These are phyloP conservation scores for Hippophae tibetana DNA, from an alignment of 306 rosid genomes.

Conservation along the genomic window DNA sequence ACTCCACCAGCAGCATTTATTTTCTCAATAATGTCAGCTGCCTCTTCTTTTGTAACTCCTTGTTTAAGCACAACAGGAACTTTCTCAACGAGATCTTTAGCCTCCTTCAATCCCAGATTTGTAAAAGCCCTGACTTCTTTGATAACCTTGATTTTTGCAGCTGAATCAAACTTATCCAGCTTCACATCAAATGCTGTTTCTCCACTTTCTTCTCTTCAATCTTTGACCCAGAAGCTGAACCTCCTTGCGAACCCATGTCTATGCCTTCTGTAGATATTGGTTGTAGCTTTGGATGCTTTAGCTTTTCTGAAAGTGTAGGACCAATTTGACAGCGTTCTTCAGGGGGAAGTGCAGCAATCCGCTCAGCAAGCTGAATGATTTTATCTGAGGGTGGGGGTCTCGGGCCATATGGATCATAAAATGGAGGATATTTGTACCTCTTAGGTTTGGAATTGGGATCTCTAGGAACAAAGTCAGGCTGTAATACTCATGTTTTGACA, in stretches of 20 bases:
- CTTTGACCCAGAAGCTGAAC: constrained; percentile 11
- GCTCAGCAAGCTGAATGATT: constrained; percentile 24
- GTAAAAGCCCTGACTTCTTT: constrained; percentile 29
- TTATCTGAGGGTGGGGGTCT: constrained; percentile 23
- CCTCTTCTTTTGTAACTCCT: constrained; percentile 30
- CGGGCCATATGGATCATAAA: constrained; percentile 24
- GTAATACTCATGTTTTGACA: too few species aligned
- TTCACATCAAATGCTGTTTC: constrained; percentile 27
- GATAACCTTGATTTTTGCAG: constrained; percentile 28
- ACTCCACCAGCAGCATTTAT: constrained; percentile 32
- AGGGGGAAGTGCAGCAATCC: constrained; percentile 15
- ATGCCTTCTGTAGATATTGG: constrained; percentile 21
- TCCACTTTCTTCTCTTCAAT: constrained; percentile 28
- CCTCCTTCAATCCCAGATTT: constrained; percentile 28
- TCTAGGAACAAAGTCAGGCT: constrained; percentile 25
- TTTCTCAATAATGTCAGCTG: constrained; percentile 23
- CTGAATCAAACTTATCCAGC: constrained; percentile 22
- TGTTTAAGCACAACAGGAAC: constrained; percentile 26
- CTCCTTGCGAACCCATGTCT: constrained; percentile 18
- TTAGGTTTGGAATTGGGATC: constrained; percentile 19
- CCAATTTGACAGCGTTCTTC: constrained; percentile 25
- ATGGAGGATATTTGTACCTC: constrained; percentile 22
- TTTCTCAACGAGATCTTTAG: constrained; percentile 30
- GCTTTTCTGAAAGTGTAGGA: constrained; percentile 19
- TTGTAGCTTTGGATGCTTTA: constrained; percentile 20